Conservation (phyloP, 164 flowering plant genomes). For the Annona squamosa region DNA sequence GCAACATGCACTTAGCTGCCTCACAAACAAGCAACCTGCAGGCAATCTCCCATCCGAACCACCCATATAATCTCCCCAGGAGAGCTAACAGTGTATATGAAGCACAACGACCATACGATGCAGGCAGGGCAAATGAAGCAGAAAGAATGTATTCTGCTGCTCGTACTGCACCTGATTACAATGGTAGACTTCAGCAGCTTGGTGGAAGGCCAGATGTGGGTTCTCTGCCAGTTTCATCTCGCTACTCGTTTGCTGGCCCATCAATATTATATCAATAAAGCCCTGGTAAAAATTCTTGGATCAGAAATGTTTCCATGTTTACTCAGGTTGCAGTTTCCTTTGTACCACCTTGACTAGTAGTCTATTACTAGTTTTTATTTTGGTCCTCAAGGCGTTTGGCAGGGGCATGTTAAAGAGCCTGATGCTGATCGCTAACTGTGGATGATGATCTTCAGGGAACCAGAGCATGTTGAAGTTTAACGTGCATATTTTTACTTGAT, state of each 20-base stretch:
- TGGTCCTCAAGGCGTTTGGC: too few relatives aligned
- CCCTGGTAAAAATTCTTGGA: neutral
- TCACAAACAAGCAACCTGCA: neutral
- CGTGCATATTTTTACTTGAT: too few relatives aligned
- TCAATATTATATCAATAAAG: conserved; percentile 26
- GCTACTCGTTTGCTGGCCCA: conserved; percentile 58
- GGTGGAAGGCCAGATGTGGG: conserved; percentile 17
- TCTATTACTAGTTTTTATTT: too few relatives aligned
- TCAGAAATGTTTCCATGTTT: too few relatives aligned
- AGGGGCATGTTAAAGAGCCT: too few relatives aligned
- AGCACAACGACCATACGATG: neutral
- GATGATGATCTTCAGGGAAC: too few relatives aligned
- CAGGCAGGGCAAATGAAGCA: conserved; percentile 4
- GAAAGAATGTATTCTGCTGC: conserved; percentile 15
- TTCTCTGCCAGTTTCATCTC: conserved; percentile 47
- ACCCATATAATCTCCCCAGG: neutral
- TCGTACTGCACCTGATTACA: conserved; percentile 23
- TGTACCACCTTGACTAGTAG: too few relatives aligned
- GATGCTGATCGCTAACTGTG: too few relatives aligned
- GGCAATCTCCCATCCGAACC: neutral
- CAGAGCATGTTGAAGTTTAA: too few relatives aligned
- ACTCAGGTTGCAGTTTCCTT: too few relatives aligned
- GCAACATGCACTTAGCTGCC: neutral
- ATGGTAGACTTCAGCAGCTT: conserved; percentile 14
- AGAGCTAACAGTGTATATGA: neutral